Base-by-base conservation (phyloP, 441 rosid genomes). In the Pelargonium citronellum region DNA sequence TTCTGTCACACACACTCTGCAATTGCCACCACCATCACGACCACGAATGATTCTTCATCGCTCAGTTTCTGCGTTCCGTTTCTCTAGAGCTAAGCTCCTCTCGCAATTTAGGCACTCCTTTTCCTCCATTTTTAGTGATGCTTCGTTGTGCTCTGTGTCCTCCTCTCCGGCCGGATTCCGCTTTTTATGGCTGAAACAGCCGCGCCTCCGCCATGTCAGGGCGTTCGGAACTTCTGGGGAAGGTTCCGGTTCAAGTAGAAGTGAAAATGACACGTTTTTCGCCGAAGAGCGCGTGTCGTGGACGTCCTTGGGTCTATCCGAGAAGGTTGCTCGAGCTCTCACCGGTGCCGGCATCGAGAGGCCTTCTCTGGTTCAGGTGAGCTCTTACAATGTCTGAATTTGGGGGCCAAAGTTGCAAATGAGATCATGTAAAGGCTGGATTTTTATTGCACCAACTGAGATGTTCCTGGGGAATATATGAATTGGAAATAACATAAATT, bases 321-420 rank as follows among this genome's bases (percentile, higher is more conserved):
- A 83, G 69, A 78, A 76, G 22, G 73, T 94, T 30, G 80, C 91
- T 51, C 74, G 73, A n/a, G 86, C 97, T 79, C 87, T 94, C 27
- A 78, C 78, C 11, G 77, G 67, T 60, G 83, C 89, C 66, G 90
- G 96, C 58, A 75, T 90, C 60, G 80, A 73, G 5, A 79, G 91
- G 77, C 99, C 97, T 5, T 94, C 99, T 76, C 83, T 87, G 39
- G 82, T 91, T 71, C 99, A 94, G 91, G 98, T 88, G 16, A 47
- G 16, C 41, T 69, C 43, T 1, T 39, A 16, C 17, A 51, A 6
- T 15, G 58, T 1, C 15, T 51, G 17, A 51, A 51, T 51, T 51
- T 51, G 19, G 16, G 58, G 63, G 44, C 51, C 0, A 49, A 3
- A 41, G 7, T 58, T 55, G 20, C 20, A 60, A 8, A 37, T 30